A percentile compares a stretch with the other conserved stretches of the same genome.
phyloP scores from a whole-genome alignment of 2,329 filamentous ascomycete species.

The Colletotrichum sp. region DNA sequence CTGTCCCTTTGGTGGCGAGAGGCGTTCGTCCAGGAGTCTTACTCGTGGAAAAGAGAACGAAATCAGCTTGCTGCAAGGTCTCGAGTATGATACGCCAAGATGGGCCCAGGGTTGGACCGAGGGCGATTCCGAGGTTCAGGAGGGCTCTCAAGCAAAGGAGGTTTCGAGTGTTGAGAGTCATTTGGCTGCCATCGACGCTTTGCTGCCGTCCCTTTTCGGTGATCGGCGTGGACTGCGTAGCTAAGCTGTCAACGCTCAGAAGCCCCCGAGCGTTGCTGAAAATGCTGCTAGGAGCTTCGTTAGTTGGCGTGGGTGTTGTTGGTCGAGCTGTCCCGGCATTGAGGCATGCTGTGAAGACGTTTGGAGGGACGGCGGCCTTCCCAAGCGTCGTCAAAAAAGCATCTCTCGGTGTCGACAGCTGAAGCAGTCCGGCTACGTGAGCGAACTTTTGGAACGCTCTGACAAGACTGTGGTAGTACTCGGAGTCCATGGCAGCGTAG shows the following conservation, averaged over 20 bases:
- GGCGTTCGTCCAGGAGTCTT: conserved; percentile 58
- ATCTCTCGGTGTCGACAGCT: conserved; percentile 85
- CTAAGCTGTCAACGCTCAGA: conserved; percentile 74
- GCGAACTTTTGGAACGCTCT: conserved; percentile 94
- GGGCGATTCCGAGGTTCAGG: conserved; percentile 92
- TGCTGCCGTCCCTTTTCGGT: conserved; percentile 63
- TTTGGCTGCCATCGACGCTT: conserved; percentile 57
- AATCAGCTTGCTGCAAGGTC: conserved; percentile 89
- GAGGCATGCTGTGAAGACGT: conserved; percentile 67
- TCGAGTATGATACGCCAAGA: conserved; percentile 93
- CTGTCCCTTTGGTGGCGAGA: conserved; percentile 48
- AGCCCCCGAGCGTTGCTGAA: conserved; percentile 74
- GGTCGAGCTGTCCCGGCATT: conserved; percentile 51
- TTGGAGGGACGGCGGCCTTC: conserved; percentile 89
- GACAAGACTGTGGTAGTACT: conserved; percentile 92
- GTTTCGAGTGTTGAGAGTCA: conserved; percentile 82
- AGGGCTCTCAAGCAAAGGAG: conserved; percentile 87
- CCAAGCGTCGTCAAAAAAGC: conserved; percentile 93
- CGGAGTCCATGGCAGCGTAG: conserved; percentile 87
- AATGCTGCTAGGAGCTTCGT: conserved; percentile 49
- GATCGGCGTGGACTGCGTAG: conserved; percentile 59
- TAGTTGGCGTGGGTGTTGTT: conserved; percentile 42
- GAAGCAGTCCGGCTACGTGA: conserved; percentile 88
- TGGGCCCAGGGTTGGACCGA: conserved; percentile 83
- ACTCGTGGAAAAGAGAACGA: conserved; percentile 74